These are phyloP conservation scores for Monilinia aucupariae DNA, from an alignment of 2,329 filamentous ascomycete genomes.

Conservation along the genomic window DNA sequence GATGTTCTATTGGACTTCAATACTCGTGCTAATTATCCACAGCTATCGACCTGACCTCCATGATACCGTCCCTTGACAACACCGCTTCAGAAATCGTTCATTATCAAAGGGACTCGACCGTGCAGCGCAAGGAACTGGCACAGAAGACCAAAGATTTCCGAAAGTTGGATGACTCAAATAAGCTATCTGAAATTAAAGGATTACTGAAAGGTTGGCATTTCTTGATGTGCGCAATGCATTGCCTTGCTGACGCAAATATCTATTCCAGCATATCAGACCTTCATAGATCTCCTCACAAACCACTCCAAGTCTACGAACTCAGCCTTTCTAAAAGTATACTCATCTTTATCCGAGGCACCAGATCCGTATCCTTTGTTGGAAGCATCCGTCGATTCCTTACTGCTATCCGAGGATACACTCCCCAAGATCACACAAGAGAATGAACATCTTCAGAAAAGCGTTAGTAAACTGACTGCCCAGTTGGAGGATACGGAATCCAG, in stretches of 20 bases:
- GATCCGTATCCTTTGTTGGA: constrained; percentile 96
- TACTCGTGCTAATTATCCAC: constrained; percentile 20
- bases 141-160: constrained; percentile 98
- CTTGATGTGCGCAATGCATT: background rate
- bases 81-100: constrained; percentile 93
- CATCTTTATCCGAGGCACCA: constrained; percentile 86
- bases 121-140: constrained; percentile 94
- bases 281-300: constrained; percentile 93
- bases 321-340: constrained; percentile 88
- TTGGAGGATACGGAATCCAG: constrained; percentile 76
- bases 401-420: constrained; percentile 85
- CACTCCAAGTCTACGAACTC: constrained; percentile 93
- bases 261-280: constrained; percentile 78
- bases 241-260: background rate
- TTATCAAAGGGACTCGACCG: constrained; percentile 89
- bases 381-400: constrained; percentile 89
- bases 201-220: constrained; percentile 67
- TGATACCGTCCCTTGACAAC: constrained; percentile 81
- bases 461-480: constrained; percentile 69
- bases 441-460: constrained; percentile 72
- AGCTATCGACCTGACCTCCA: constrained; percentile 82
- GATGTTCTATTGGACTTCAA: constrained; percentile 6
- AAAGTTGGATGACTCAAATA: constrained; percentile 83
- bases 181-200: constrained; percentile 82
- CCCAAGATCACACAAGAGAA: constrained; percentile 89